Evolutionary conservation across 129 eudicot species (phyloP).

Genomic region (Escallonia rubra): DNA sequence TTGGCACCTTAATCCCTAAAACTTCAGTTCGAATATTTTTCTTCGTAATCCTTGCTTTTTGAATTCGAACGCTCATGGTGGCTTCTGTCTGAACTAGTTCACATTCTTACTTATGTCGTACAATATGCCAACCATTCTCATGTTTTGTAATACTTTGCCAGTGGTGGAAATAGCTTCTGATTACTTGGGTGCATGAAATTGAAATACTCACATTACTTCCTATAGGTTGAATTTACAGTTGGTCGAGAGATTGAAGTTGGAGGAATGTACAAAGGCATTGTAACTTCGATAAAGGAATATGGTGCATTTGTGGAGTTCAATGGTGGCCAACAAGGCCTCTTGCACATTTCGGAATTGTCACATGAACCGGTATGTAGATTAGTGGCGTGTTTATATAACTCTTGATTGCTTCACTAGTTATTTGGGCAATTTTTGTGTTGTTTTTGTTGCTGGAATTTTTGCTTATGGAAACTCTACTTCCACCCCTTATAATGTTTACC

Average conservation of each 20-base stretch:
- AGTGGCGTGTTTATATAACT: not conserved
- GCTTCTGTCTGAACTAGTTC: not conserved
- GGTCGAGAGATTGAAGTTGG: constrained; percentile 96
- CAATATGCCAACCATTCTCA: not conserved
- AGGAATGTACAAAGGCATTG: constrained; percentile 75
- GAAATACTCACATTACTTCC: constrained; percentile 2
- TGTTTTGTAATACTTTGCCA: too few relatives aligned
- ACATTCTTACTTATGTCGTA: not conserved
- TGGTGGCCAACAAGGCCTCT: constrained; percentile 98
- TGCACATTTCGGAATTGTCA: constrained; percentile 89
- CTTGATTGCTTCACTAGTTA: not conserved
- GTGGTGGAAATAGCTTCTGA: not conserved
- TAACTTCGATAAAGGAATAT: constrained; percentile 74
- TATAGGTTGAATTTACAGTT: constrained; percentile 71
- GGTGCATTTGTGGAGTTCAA: constrained; percentile 99
- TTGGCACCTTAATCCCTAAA: too few relatives aligned
- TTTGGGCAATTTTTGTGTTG: not conserved
- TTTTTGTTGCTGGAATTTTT: too few relatives aligned
- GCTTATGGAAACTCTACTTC: too few relatives aligned
- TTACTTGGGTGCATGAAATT: not conserved
- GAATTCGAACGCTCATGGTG: too few relatives aligned
- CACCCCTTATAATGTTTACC: too few relatives aligned
- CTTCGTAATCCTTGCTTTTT: too few relatives aligned
- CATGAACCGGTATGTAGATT: constrained; percentile 69
- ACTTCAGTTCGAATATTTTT: too few relatives aligned